These are phyloP conservation scores for Rhizopus stolonifer DNA, from an alignment of 371 early-diverging fungal genomes.

Conservation along the genomic window DNA sequence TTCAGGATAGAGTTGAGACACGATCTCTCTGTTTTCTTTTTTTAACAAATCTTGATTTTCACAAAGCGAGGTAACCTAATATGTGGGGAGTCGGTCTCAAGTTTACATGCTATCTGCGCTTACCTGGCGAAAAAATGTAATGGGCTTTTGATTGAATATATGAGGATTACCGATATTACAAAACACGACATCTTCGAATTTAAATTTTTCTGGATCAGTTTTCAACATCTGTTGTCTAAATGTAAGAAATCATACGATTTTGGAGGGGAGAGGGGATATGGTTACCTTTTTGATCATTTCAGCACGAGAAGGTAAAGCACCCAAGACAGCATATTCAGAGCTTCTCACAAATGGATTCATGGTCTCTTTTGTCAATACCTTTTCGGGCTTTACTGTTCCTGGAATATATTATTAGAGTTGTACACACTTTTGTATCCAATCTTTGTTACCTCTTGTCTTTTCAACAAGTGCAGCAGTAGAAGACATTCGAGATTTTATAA, in stretches of 20 bases:
- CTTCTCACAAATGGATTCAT: constrained; percentile 3
- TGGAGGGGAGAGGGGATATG: too few relatives aligned
- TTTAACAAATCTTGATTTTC: constrained; percentile 85
- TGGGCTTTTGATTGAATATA: constrained; percentile 85
- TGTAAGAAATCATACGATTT: too few relatives aligned
- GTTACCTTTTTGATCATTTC: constrained; percentile 4
- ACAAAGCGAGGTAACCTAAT: constrained; percentile 76
- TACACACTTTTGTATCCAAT: too few relatives aligned
- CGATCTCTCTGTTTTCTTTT: constrained; percentile 47
- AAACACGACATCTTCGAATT: constrained; percentile 69
- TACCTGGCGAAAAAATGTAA: constrained; percentile 94
- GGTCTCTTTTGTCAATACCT: constrained; percentile 7
- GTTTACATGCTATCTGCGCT: background rate
- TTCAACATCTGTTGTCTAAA: background rate
- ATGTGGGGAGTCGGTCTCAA: background rate
- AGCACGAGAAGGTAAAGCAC: constrained; percentile 4
- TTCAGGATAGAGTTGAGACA: constrained; percentile 64
- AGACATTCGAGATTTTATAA: too few relatives aligned
- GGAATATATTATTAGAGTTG: too few relatives aligned
- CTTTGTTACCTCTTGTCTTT: too few relatives aligned
- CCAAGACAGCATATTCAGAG: constrained; percentile 6
- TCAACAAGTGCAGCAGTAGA: too few relatives aligned
- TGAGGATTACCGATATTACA: constrained; percentile 98
- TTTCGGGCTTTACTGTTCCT: too few relatives aligned
- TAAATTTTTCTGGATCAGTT: background rate